Conservation (phyloP, 208 protist genomes). For the Porcisia hertigi region DNA sequence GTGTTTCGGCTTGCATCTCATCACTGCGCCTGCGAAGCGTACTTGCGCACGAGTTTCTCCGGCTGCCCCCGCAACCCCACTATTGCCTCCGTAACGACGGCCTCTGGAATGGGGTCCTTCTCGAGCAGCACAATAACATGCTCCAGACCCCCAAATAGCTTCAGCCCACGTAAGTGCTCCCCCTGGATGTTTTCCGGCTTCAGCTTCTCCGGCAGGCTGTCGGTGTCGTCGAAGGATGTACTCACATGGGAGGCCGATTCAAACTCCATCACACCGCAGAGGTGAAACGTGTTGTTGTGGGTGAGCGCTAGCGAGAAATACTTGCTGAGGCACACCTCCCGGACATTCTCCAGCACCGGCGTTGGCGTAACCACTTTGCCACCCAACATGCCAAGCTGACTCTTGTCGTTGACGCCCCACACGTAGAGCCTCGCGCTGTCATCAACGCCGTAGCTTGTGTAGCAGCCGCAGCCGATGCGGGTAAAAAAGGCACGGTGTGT, state of each 20-base stretch:
- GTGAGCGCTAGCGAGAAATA: slow-evolving; percentile 68
- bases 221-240: slow-evolving; percentile 56
- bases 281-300: slow-evolving; percentile 48
- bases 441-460: slow-evolving; percentile 71
- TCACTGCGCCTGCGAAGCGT: not conserved
- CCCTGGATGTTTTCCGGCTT: slow-evolving; percentile 25
- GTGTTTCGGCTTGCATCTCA: not conserved
- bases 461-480: slow-evolving; percentile 71
- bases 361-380: slow-evolving; percentile 37
- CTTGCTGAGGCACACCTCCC: slow-evolving; percentile 64
- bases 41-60: slow-evolving; percentile 31
- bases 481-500: slow-evolving; percentile 49
- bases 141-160: slow-evolving; percentile 61
- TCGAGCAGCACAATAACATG: slow-evolving; percentile 69
- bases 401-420: slow-evolving; percentile 75
- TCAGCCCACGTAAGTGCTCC: slow-evolving; percentile 43
- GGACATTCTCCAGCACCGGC: slow-evolving; percentile 63
- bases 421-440: slow-evolving; percentile 67
- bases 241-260: slow-evolving; percentile 39
- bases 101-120: slow-evolving; percentile 33
- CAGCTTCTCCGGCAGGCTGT: slow-evolving; percentile 52
- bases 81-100: slow-evolving; percentile 31
- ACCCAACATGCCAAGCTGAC: slow-evolving; percentile 43
- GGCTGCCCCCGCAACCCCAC: slow-evolving; percentile 48
- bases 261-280: slow-evolving; percentile 61